These are phyloP conservation scores for Fonsecaea nubica DNA, from an alignment of 2,329 filamentous ascomycete species.

Conservation along the genomic window DNA sequence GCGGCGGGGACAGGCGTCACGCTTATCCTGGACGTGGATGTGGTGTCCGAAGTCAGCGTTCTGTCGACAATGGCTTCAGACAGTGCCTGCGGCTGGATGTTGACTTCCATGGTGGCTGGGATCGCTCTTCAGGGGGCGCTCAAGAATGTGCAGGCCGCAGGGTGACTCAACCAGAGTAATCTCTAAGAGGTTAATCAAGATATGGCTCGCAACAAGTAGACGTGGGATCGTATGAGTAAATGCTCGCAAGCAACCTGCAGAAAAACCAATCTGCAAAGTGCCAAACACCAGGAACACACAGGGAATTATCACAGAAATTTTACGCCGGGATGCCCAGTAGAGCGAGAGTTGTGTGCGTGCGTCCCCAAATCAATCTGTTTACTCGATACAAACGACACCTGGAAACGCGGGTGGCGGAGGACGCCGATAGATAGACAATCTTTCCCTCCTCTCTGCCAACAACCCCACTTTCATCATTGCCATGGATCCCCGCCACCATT, in stretches of 20 bases:
- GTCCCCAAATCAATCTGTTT: conserved; percentile 8
- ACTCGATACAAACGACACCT: conserved; percentile 20
- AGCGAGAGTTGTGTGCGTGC: no score
- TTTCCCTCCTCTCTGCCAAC: neutral
- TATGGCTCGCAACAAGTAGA: neutral
- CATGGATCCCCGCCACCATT: neutral
- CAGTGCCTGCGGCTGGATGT: conserved; percentile 29
- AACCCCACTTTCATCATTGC: neutral
- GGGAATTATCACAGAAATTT: neutral
- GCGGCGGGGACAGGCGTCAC: conserved; percentile 50
- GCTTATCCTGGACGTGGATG: conserved; percentile 28
- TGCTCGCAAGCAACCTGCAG: neutral
- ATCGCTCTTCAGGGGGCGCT: neutral
- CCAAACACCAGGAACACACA: neutral
- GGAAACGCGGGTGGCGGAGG: conserved; percentile 8
- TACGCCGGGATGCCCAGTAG: neutral
- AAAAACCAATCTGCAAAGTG: neutral
- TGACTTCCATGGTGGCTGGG: conserved; percentile 28
- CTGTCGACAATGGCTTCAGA: conserved; percentile 25
- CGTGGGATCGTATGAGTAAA: neutral
- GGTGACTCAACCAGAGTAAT: neutral
- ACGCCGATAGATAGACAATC: neutral
- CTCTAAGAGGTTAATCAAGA: neutral
- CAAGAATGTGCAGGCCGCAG: neutral
- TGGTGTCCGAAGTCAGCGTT: conserved; percentile 9